phyloP scores from a whole-genome alignment of 805 yeast genomes.

The Cyberlindnera japonica region DNA sequence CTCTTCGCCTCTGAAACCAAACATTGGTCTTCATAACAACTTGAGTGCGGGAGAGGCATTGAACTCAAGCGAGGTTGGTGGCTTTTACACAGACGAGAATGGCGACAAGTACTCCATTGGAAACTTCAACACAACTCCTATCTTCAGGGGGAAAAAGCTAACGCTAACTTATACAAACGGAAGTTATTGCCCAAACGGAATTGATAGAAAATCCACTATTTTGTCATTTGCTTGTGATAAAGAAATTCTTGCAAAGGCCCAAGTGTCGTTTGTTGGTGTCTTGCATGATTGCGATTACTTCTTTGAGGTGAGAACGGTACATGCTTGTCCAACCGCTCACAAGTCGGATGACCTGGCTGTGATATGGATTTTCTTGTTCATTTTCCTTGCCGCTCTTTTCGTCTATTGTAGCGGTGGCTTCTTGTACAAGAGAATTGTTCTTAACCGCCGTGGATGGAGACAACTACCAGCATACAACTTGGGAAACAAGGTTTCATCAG shows the following conservation, averaged over 20 bases:
- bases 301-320: slow-evolving; percentile 79
- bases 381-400: slow-evolving; percentile 38
- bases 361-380: slow-evolving; percentile 59
- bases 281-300: slow-evolving; percentile 75
- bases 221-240: slow-evolving; percentile 77
- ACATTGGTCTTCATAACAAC: slow-evolving; percentile 27
- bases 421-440: slow-evolving; percentile 32
- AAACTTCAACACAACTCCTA: slow-evolving; percentile 54
- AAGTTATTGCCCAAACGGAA: slow-evolving; percentile 53
- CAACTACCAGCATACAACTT: slow-evolving; percentile 30
- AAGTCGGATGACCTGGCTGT: slow-evolving; percentile 61
- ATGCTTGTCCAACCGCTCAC: slow-evolving; percentile 81
- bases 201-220: slow-evolving; percentile 57
- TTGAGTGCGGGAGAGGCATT: slow-evolving; percentile 1
- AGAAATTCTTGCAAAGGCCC: slow-evolving; percentile 61
- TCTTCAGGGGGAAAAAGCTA: slow-evolving; percentile 67
- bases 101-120: slow-evolving; percentile 57
- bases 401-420: slow-evolving; percentile 43
- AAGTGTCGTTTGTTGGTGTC: slow-evolving; percentile 66
- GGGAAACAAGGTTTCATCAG: slow-evolving; percentile 25
- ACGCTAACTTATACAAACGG: slow-evolving; percentile 71
- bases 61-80: slow-evolving; percentile 50
- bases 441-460: slow-evolving; percentile 35
- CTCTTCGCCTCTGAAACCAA: slow-evolving; percentile 44
- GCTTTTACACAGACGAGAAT: slow-evolving; percentile 45